Base-by-base conservation (phyloP, 2,329 filamentous ascomycete genomes). In the Aspergillus clavatus region DNA sequence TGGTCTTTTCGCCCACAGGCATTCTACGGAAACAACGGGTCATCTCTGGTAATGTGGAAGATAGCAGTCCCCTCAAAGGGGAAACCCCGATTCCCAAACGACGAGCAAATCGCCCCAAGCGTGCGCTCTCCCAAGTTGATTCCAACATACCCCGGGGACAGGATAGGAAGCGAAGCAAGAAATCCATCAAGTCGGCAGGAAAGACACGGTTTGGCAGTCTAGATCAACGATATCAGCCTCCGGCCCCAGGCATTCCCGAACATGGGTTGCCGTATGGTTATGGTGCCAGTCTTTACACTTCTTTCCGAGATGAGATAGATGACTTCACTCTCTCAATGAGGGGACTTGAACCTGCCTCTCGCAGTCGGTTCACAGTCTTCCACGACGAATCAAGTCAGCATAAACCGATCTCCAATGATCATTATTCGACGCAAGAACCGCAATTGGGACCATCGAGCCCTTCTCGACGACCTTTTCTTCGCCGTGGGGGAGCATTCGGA, bases 1-100 rank as follows among this genome's bases (percentile, higher is more conserved):
- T 69, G 18, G 67, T 76, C 11, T 76, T 73, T 47, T 72, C 70
- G 11, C 67, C 72, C 11, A 62, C 62, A 8, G 72, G 73, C 5
- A 59, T 57, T 10, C 49, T 76, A 29, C 63, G 66, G 40, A 72
- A 68, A 53, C 56, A 70, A 45, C 68, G 73, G 43, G 57, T 67
- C 28, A 76, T 77, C 31, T 70, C 73, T 24, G 73, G 74, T 3
- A 68, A 73, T 45, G 68, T 73, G 28, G 72, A 75, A 43, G 68
- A 72, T n/a, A 66, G 68, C 52, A 72, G 66, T 47, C 69, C 70
- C 8, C 52, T 74, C 40, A 70, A 72, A 46, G 72, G 71, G 23
- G 72, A 74, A 52, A 67, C 66, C 24, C 67, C 69, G 4, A 58
- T 72, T 38, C 67, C 67, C 7, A 72, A 67, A 47, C 55, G 56